Conservation (phyloP, 73 alveolate genomes). For the Uronychia setigera region DNA sequence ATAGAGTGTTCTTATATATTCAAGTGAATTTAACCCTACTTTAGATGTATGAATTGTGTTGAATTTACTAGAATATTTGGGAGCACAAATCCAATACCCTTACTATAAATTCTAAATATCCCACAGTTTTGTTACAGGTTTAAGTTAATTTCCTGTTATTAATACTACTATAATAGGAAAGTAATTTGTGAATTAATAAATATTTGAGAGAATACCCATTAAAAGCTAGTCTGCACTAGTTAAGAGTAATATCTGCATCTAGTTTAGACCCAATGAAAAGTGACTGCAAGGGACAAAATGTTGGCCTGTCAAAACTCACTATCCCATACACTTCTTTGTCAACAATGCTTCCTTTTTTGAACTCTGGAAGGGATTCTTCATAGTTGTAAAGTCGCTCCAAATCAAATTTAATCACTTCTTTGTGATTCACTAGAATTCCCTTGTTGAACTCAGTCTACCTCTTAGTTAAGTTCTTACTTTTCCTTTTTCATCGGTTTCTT, state of each 20-base stretch:
- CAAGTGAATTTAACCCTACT: too few species aligned
- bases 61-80: too few species aligned
- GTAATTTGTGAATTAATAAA: too few species aligned
- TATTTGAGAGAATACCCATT: slow-evolving; percentile 63
- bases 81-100: too few species aligned
- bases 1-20: too few species aligned
- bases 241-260: slow-evolving; percentile 92
- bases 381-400: slow-evolving; percentile 42
- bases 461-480: neutral
- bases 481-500: neutral
- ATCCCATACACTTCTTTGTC: slow-evolving; percentile 72
- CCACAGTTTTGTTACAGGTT: too few species aligned
- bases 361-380: slow-evolving; percentile 27
- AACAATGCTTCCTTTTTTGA: slow-evolving; percentile 19
- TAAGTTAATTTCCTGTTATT: too few species aligned
- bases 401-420: slow-evolving; percentile 58
- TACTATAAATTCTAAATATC: too few species aligned
- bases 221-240: slow-evolving; percentile 95
- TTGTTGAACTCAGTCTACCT: slow-evolving; percentile 48
- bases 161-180: too few species aligned
- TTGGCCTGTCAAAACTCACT: slow-evolving; percentile 85
- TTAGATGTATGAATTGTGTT: too few species aligned
- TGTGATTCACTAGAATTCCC: slow-evolving; percentile 48
- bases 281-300: slow-evolving; percentile 73
- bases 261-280: slow-evolving; percentile 90